phyloP scores from a whole-genome alignment of 495 filamentous ascomycete species.

The Penicillium antarcticum region DNA sequence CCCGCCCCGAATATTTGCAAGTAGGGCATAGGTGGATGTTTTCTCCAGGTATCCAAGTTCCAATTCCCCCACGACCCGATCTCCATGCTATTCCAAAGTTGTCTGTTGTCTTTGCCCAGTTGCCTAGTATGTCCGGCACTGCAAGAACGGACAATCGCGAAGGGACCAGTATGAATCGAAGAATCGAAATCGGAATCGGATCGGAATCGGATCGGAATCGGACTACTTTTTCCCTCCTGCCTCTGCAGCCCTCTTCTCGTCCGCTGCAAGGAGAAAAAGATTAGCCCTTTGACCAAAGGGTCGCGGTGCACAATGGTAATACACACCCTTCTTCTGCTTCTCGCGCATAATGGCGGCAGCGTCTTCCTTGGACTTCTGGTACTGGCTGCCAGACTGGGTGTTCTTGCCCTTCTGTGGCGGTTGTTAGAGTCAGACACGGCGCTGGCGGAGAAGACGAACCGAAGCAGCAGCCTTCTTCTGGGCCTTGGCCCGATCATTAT shows the following conservation, averaged over 20 bases:
- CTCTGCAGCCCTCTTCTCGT: constrained; percentile 29
- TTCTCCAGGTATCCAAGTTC: background rate
- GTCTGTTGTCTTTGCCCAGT: background rate
- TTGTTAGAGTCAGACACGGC: constrained; percentile 4
- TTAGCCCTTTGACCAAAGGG: background rate
- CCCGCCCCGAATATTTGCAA: constrained; percentile 5
- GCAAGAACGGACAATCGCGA: background rate
- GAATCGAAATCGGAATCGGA: background rate
- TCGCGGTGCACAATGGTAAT: background rate
- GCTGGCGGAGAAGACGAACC: constrained; percentile 24
- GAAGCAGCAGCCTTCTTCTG: constrained; percentile 58
- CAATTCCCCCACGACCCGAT: background rate
- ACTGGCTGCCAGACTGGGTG: constrained; percentile 60
- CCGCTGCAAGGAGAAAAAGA: constrained; percentile 16
- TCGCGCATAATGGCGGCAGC: constrained; percentile 81
- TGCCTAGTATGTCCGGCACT: background rate
- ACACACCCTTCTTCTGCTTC: constrained; percentile 81
- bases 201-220: background rate
- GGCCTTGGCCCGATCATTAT: constrained; percentile 80
- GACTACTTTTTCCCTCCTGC: constrained; percentile 23
- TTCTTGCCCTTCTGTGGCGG: constrained; percentile 61
- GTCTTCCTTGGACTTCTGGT: constrained; percentile 68
- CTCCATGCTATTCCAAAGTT: background rate
- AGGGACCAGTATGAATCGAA: background rate
- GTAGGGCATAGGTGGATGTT: background rate